A percentile compares a stretch with the other conserved stretches of the same genome.
These are phyloP conservation scores for Clarkia xantiana DNA, from an alignment of 345 rosid species.

Conservation along the genomic window DNA sequence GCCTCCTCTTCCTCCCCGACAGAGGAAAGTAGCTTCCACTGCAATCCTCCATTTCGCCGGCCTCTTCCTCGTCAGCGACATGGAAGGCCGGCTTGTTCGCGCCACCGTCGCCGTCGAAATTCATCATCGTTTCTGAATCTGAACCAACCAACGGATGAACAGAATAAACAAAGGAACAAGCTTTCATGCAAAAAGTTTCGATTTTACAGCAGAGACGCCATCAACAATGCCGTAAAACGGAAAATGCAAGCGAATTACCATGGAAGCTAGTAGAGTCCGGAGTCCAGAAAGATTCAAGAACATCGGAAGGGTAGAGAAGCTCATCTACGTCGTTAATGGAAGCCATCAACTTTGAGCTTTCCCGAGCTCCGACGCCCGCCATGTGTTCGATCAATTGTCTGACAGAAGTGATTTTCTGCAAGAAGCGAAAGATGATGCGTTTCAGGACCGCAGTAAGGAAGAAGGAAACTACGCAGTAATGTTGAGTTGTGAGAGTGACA, in stretches of 20 bases:
- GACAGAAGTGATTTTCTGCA: not conserved
- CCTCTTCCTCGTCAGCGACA: not conserved
- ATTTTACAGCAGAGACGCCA: too few relatives aligned
- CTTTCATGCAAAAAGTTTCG: not conserved
- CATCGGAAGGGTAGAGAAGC: slow-evolving; percentile 2
- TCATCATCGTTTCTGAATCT: slow-evolving; percentile 19
- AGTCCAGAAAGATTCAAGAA: slow-evolving; percentile 24
- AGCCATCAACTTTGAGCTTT: slow-evolving; percentile 12
- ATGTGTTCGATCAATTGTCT: slow-evolving; percentile 5
- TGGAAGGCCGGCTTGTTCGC: slow-evolving; percentile 7
- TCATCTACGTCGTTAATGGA: slow-evolving; percentile 15
- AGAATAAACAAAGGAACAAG: not conserved
- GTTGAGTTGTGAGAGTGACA: slow-evolving; percentile 2
- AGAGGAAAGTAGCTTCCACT: slow-evolving; percentile 9
- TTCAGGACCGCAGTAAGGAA: not conserved
- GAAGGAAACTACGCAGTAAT: slow-evolving; percentile 1
- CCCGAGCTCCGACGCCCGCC: slow-evolving; percentile 14
- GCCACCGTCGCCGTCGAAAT: slow-evolving; percentile 16
- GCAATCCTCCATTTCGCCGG: slow-evolving; percentile 15
- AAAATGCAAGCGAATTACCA: slow-evolving; percentile 15
- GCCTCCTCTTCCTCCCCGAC: slow-evolving; percentile 48
- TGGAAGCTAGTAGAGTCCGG: slow-evolving; percentile 16
- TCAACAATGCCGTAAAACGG: too few relatives aligned
- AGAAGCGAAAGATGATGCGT: not conserved
- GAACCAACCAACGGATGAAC: not conserved